phyloP scores from a whole-genome alignment of 495 filamentous ascomycete species.

The Penicillium macrosclerotiorum region DNA sequence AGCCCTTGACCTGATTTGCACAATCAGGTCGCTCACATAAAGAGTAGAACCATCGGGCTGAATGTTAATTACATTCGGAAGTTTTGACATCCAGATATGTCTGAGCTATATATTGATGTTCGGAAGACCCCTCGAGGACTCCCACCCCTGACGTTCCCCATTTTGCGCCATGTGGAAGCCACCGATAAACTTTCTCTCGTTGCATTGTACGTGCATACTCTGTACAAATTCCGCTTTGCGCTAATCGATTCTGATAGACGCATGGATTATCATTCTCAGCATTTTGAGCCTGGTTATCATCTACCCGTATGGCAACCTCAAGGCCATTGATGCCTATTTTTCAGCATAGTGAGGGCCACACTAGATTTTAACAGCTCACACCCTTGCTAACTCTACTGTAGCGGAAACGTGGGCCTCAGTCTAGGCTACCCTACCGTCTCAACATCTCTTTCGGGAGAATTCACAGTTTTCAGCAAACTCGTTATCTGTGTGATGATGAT shows the following conservation, averaged over 20 bases:
- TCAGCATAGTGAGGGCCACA: too few relatives aligned
- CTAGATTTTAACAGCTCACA: too few relatives aligned
- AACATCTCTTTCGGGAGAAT: conserved; percentile 71
- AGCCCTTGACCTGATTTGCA: too few relatives aligned
- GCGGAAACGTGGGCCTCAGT: conserved; percentile 81
- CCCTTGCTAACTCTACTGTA: conserved; percentile 21
- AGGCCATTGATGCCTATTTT: conserved; percentile 42
- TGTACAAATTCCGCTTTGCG: neutral
- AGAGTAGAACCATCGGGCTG: too few relatives aligned
- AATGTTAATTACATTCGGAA: too few relatives aligned
- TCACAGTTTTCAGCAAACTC: conserved; percentile 73
- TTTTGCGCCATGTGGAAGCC: conserved; percentile 31
- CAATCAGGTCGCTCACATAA: too few relatives aligned
- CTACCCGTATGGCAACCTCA: conserved; percentile 40
- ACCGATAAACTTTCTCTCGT: conserved; percentile 65
- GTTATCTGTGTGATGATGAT: conserved; percentile 87
- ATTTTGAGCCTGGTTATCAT: conserved; percentile 35
- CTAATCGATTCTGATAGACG: conserved; percentile 24
- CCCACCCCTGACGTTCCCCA: too few relatives aligned
- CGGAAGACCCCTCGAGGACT: too few relatives aligned
- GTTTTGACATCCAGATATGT: too few relatives aligned
- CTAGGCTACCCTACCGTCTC: conserved; percentile 72
- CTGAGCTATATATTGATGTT: too few relatives aligned
- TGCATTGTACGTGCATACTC: conserved; percentile 46
- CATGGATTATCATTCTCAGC: conserved; percentile 34